Base-by-base conservation (phyloP, 1,284 basidiomycete species). In the Porogramme epimiltina region DNA sequence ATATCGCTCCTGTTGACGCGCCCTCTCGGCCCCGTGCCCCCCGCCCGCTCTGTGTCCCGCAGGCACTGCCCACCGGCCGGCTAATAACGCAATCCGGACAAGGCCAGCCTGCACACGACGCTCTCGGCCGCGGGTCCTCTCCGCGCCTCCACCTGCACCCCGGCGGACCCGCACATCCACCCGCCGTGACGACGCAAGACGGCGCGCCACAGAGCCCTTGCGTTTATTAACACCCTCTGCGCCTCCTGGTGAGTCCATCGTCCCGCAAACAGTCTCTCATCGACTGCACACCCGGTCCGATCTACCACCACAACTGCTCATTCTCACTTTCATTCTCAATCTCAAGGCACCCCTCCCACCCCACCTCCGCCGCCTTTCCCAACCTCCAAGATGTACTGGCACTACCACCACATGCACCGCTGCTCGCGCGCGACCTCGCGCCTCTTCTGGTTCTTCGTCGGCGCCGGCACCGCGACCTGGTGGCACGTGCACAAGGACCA, bases 391-490 rank as follows among this genome's bases (percentile, higher is more conserved):
- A 78, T 77, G 73, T 59, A 75, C 49, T 54, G 45, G 48, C 67
- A 73, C 62, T 56, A 52, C 19, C 58, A 60, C 54, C 61, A 70
- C 62, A 69, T 67, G 54, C 59, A 63, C 43, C 63, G 60, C 49
- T 69, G 65, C 55, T 65, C 70, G 42, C 70, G 77, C 20, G 79
- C 79, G 31, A 33, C 47, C 15, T 79, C 78, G 25, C 83, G 87
- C 55, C 41, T 85, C 52, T 41, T 89, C 63, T 89, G 87, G 87
- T 87, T 88, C 72, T 15, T 76, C 56, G 24, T 87, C 55, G 86
- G 87, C 49, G 85, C 81, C 4, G 73, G 70, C 2, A 65, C 73
- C 37, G 79, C 83, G 2, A 73, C 77, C 5, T 73, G 70, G 61
- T 87, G 75, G 75, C 69, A 66, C 33, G 57, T 66, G 34, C 61